These are phyloP conservation scores for Sporobolomyces pararoseus DNA, from an alignment of 768 basidiomycete genomes.

Conservation along the genomic window DNA sequence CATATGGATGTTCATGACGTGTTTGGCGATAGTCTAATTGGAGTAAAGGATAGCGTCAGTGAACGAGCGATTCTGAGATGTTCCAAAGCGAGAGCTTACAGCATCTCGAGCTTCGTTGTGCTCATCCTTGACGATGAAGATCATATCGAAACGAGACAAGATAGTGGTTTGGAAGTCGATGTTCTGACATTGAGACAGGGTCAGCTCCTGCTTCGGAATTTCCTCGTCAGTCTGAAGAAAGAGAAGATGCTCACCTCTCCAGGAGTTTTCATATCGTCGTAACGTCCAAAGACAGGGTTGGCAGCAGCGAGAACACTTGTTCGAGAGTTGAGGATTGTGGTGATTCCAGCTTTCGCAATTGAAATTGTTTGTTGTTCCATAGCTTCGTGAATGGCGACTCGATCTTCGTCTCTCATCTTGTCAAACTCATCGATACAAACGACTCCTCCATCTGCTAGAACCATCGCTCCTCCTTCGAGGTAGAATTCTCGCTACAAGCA, in stretches of 20 bases:
- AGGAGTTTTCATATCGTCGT: conserved; percentile 92
- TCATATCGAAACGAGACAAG: conserved; percentile 98
- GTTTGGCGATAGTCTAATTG: conserved; percentile 83
- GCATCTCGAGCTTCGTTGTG: conserved; percentile 91
- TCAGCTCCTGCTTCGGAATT: too few species aligned
- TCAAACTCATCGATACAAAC: conserved; percentile 99
- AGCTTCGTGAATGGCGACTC: conserved; percentile 97
- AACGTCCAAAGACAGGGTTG: conserved; percentile 95
- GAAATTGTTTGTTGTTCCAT: conserved; percentile 98
- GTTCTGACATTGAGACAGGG: conserved; percentile 58
- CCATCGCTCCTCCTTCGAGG: conserved; percentile 98
- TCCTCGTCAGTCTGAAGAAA: too few species aligned
- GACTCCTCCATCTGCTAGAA: conserved; percentile 93
- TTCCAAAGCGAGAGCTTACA: conserved; percentile 54
- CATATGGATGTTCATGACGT: conserved; percentile 99
- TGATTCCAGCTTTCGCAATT: conserved; percentile 97
- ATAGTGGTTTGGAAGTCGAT: conserved; percentile 99
- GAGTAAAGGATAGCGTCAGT: background rate
- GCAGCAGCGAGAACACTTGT: conserved; percentile 95
- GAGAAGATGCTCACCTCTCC: conserved; percentile 64
- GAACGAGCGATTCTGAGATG: background rate
- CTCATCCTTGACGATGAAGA: conserved; percentile 97
- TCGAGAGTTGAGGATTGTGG: conserved; percentile 90
- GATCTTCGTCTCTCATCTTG: conserved; percentile 99
- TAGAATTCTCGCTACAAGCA: conserved; percentile 86